Evolutionary conservation across 169 alveolate species (phyloP).

Genomic region (Cryptosporidium xiaoi): DNA sequence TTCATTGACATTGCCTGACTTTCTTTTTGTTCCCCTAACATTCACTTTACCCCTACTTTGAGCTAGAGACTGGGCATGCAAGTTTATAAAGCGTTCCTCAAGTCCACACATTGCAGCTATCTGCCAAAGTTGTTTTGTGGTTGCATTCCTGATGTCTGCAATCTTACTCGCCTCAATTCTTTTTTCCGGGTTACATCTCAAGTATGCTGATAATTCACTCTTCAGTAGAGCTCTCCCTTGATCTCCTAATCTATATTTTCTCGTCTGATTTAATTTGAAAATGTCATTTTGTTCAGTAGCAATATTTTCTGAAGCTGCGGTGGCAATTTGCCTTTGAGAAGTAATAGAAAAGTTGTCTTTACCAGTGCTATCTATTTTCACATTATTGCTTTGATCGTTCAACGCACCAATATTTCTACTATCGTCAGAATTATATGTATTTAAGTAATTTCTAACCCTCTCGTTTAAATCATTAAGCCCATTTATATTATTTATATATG

Average conservation of each 20-base stretch:
- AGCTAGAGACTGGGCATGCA: slow-evolving; percentile 70
- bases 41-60: slow-evolving; percentile 53
- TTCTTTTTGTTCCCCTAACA: slow-evolving; percentile 55
- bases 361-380: too few relatives aligned
- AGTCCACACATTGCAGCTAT: slow-evolving; percentile 74
- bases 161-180: slow-evolving; percentile 63
- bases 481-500: slow-evolving; percentile 21
- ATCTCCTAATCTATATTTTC: slow-evolving; percentile 74
- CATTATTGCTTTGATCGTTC: not conserved
- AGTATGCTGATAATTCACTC: slow-evolving; percentile 69
- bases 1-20: slow-evolving; percentile 1
- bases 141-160: slow-evolving; percentile 72
- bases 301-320: not conserved
- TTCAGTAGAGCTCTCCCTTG: slow-evolving; percentile 72
- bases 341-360: not conserved
- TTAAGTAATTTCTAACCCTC: slow-evolving; percentile 31
- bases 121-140: slow-evolving; percentile 74
- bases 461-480: slow-evolving; percentile 24
- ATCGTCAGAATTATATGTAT: not conserved
- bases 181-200: slow-evolving; percentile 60
- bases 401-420: not conserved
- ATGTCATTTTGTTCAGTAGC: slow-evolving; percentile 23
- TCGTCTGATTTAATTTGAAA: slow-evolving; percentile 42
- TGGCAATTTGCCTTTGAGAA: not conserved
- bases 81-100: slow-evolving; percentile 67